Conservation (phyloP, 2,329 filamentous ascomycete genomes). For the Colletotrichum paranaense region DNA sequence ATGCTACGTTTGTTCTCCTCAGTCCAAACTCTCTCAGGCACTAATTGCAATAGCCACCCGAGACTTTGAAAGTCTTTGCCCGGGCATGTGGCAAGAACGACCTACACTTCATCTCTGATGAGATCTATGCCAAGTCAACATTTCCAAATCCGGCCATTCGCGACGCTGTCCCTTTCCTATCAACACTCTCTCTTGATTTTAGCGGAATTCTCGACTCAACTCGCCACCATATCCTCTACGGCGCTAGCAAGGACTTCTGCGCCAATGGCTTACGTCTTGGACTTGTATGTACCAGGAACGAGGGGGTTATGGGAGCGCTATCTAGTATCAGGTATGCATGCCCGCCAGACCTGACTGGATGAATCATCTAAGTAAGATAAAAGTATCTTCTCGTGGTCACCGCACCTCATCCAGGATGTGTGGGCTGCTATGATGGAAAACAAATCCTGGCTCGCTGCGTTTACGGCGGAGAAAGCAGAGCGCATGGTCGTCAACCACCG, state of each 20-base stretch:
- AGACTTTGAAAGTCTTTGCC: constrained; percentile 45
- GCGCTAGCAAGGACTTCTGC: constrained; percentile 51
- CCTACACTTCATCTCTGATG: constrained; percentile 59
- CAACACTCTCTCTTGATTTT: constrained; percentile 47
- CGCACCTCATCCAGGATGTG: constrained; percentile 29
- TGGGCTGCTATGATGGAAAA: constrained; percentile 31
- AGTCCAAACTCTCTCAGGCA: constrained; percentile 25
- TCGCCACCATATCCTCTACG: constrained; percentile 53
- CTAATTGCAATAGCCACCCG: constrained; percentile 16
- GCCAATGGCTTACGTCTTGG: constrained; percentile 56
- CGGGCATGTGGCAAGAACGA: constrained; percentile 52
- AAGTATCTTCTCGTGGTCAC: constrained; percentile 29
- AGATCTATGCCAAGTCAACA: constrained; percentile 59
- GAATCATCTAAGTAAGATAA: not conserved
- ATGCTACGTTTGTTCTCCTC: constrained; percentile 41
- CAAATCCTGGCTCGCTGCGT: not conserved
- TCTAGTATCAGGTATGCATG: constrained; percentile 25
- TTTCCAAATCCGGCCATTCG: constrained; percentile 50
- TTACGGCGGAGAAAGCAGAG: constrained; percentile 10
- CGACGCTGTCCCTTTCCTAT: constrained; percentile 45
- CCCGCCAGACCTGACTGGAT: not conserved
- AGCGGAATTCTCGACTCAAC: constrained; percentile 47
- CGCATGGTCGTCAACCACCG: constrained; percentile 21
- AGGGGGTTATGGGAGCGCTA: constrained; percentile 20
- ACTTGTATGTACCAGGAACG: constrained; percentile 39